Evolutionary conservation across 2,329 filamentous ascomycete genomes (phyloP).

Genomic region (Didymella pomorum): DNA sequence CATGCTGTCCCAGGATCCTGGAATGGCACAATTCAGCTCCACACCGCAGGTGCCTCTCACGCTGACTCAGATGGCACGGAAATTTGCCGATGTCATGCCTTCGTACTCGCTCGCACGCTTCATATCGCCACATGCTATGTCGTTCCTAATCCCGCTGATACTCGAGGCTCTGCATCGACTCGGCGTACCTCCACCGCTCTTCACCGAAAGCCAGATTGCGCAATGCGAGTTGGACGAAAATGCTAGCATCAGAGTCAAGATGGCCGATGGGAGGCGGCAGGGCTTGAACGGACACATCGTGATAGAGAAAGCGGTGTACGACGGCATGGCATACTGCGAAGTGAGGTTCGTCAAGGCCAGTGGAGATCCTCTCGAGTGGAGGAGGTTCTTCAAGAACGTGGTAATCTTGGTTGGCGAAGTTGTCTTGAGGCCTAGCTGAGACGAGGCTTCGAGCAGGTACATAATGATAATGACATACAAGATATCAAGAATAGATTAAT

Average conservation of each 20-base stretch:
- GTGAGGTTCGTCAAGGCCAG: constrained; percentile 93
- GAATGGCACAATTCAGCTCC: constrained; percentile 81
- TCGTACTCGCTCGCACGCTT: constrained; percentile 88
- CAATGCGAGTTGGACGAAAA: constrained; percentile 58
- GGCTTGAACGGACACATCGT: constrained; percentile 77
- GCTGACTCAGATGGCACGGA: constrained; percentile 86
- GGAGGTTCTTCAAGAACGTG: constrained; percentile 96
- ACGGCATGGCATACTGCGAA: constrained; percentile 71
- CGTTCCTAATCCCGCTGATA: constrained; percentile 80
- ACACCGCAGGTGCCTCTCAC: constrained; percentile 80
- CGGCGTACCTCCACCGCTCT: constrained; percentile 74
- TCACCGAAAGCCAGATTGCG: constrained; percentile 39
- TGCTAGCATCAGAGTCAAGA: constrained; percentile 74
- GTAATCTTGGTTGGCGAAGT: constrained; percentile 86
- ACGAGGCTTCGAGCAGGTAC: neutral
- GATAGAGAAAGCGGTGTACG: constrained; percentile 73
- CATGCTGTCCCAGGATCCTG: constrained; percentile 83
- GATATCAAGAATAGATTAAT: neutral
- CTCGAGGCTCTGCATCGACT: constrained; percentile 83
- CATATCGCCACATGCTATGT: constrained; percentile 80
- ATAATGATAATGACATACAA: constrained; percentile 10
- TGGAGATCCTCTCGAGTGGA: constrained; percentile 96
- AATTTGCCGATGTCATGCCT: constrained; percentile 91
- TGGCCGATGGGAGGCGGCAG: constrained; percentile 75
- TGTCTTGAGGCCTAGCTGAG: constrained; percentile 61